A percentile compares a stretch with the other conserved stretches of the same genome.
Evolutionary conservation across 2,329 filamentous ascomycete species (phyloP).

Genomic region (Erysiphe pulchra): DNA sequence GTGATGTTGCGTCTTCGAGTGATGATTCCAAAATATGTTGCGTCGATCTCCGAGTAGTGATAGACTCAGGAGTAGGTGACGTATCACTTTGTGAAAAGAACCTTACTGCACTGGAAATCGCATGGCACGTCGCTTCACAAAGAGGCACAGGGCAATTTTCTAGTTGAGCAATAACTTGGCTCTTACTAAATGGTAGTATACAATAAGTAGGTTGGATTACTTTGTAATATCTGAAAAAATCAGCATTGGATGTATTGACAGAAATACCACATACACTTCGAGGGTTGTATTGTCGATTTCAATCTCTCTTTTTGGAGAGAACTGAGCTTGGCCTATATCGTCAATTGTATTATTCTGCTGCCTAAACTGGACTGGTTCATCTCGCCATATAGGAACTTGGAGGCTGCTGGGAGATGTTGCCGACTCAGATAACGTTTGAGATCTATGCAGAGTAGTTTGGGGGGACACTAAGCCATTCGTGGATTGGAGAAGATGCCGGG

Average conservation of each 20-base stretch:
- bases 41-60: constrained; percentile 16
- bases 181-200: constrained; percentile 31
- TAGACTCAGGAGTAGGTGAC: constrained; percentile 10
- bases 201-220: constrained; percentile 42
- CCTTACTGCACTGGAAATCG: background rate
- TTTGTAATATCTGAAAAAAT: constrained; percentile 29
- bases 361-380: constrained; percentile 10
- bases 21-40: constrained; percentile 19
- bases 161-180: constrained; percentile 28
- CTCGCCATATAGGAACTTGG: constrained; percentile 11
- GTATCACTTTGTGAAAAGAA: constrained; percentile 1
- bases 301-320: constrained; percentile 9
- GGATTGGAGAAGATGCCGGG: constrained; percentile 6
- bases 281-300: constrained; percentile 21
- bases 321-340: constrained; percentile 6
- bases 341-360: constrained; percentile 9
- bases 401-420: constrained; percentile 12
- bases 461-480: constrained; percentile 3
- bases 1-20: constrained; percentile 18
- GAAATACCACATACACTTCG: constrained; percentile 13
- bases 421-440: constrained; percentile 7
- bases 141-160: constrained; percentile 28
- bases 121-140: constrained; percentile 34
- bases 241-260: constrained; percentile 2
- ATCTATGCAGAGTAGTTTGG: constrained; percentile 3